Evolutionary conservation across 2,329 filamentous ascomycete species (phyloP), one percentile per base, ranked within the genome.

Genomic region (Herpotrichia juniperi): DNA sequence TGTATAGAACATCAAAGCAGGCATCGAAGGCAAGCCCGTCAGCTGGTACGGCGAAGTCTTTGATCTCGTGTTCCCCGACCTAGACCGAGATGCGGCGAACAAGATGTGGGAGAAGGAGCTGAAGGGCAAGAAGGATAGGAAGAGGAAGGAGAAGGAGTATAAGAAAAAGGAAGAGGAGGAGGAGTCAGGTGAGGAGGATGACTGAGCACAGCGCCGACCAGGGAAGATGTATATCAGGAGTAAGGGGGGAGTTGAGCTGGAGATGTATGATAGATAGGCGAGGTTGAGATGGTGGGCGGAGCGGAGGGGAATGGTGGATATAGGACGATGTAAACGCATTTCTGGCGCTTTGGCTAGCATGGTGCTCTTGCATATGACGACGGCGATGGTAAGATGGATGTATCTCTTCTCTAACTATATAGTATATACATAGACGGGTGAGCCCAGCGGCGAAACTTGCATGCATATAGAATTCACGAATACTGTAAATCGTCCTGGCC

Each of bases 21-120:
- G 92, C 61, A 90, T 99, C 57, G 88, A 96, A 76, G 94, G 96
- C 67, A 90, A 88, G 62, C 89, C 94, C 0, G 93, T 93, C 16
- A 87, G 84, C 68, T 99, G 94, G 94, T 99, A 97, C 79, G 83
- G 83, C 6, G 92, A 99, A 61, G 91, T 99, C 45, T 97, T 97
- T 73, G 84, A 93, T 57, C 82, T 96, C 55, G 87, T 97, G 62
- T 99, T 99, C 80, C 87, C 90, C 31, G 80, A 89, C 58, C 75
- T 97, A 16, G 90, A 97, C 75, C 81, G 79, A 55, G 82, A 88
- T 35, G 77, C 84, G 54, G 91, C 89, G 56, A 94, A 90, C 74
- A 83, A 81, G 31, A 58, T 86, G 59, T 94, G 91, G 86, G 87
- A 88, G 61, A 79, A 84, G 63, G 78, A 85, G 60, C 71, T 89